Conservation (phyloP, 2,329 filamentous ascomycete species). For the Lecanicillium sp. region DNA sequence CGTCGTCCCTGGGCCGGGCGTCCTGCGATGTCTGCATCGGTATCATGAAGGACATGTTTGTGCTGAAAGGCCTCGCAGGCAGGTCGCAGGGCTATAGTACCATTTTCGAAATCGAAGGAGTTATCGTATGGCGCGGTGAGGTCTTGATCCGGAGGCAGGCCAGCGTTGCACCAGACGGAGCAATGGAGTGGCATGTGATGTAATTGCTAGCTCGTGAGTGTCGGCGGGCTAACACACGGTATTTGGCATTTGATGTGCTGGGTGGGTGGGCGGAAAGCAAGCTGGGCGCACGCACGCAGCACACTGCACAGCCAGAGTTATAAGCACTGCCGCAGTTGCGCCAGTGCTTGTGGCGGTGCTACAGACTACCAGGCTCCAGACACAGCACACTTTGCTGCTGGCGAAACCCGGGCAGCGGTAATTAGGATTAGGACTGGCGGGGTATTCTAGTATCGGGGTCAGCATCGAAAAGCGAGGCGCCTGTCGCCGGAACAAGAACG, state of each 20-base stretch:
- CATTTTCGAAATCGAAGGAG: slow-evolving; percentile 6
- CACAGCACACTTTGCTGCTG: not conserved
- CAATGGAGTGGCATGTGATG: slow-evolving; percentile 19
- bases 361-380: too few relatives aligned
- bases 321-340: too few relatives aligned
- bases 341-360: too few relatives aligned
- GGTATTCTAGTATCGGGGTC: not conserved
- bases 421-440: not conserved
- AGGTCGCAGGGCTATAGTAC: not conserved
- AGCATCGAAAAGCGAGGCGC: not conserved
- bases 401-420: not conserved
- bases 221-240: not conserved
- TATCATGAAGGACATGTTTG: slow-evolving; percentile 36
- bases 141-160: slow-evolving; percentile 1
- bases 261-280: too few relatives aligned
- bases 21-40: slow-evolving; percentile 25
- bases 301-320: too few relatives aligned
- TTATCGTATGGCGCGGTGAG: not conserved
- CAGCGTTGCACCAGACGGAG: slow-evolving; percentile 3
- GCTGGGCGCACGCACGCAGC: not conserved
- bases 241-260: not conserved
- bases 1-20: slow-evolving; percentile 23
- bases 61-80: slow-evolving; percentile 23
- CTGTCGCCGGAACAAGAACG: too few relatives aligned
- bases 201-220: slow-evolving; percentile 15